phyloP scores from a whole-genome alignment of 2,329 filamentous ascomycete genomes.

The Coniochaeta sp. region DNA sequence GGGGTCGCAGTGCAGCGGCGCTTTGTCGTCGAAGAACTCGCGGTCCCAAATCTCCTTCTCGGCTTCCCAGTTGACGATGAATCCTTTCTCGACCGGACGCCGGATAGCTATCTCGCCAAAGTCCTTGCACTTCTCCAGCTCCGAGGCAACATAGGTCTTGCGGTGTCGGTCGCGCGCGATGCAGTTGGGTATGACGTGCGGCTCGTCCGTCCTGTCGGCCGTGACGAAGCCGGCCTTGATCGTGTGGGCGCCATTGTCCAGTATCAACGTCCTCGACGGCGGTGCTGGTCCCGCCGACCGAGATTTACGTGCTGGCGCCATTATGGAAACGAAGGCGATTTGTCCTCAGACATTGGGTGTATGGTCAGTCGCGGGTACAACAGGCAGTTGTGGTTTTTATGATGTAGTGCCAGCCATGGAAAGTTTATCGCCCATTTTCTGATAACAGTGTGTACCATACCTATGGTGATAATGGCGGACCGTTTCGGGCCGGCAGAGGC shows the following conservation, averaged over 20 bases:
- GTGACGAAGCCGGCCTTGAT: slow-evolving; percentile 79
- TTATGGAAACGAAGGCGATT: slow-evolving; percentile 10
- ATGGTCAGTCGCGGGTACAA: too few species aligned
- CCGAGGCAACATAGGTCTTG: slow-evolving; percentile 71
- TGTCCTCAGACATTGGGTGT: not conserved
- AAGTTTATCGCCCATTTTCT: not conserved
- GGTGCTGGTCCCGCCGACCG: slow-evolving; percentile 42
- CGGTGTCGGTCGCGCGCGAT: slow-evolving; percentile 76
- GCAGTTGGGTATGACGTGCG: slow-evolving; percentile 76
- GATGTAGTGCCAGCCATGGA: not conserved
- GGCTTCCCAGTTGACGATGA: slow-evolving; percentile 92
- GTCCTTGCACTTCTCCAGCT: slow-evolving; percentile 73
- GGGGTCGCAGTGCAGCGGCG: slow-evolving; percentile 61
- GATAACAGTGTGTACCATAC: too few species aligned
- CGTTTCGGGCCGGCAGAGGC: not conserved
- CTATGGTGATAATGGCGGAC: not conserved
- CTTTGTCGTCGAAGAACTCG: slow-evolving; percentile 67
- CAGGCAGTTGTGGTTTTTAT: not conserved
- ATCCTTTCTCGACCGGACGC: slow-evolving; percentile 88
- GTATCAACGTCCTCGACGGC: slow-evolving; percentile 65
- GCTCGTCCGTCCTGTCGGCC: slow-evolving; percentile 38
- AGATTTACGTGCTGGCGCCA: slow-evolving; percentile 43
- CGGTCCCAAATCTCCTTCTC: slow-evolving; percentile 94
- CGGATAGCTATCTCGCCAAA: slow-evolving; percentile 85
- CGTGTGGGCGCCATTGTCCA: slow-evolving; percentile 89